Evolutionary conservation across 2,329 filamentous ascomycete genomes (phyloP).

Genomic region (Epichloe amarillans): DNA sequence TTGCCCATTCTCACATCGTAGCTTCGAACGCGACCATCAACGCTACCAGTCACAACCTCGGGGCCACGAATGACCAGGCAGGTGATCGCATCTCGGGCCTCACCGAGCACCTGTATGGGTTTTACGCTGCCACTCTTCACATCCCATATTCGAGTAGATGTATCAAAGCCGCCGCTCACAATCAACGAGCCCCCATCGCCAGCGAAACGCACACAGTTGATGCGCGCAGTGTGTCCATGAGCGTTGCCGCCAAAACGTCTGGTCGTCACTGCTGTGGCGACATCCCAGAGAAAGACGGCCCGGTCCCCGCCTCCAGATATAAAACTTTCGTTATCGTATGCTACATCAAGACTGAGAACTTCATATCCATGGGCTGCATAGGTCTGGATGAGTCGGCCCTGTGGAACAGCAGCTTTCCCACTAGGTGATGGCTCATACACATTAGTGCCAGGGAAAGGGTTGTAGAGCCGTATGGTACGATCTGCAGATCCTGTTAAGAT

Average conservation of each 20-base stretch:
- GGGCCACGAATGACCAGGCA: slow-evolving; percentile 32
- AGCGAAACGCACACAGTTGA: slow-evolving; percentile 70
- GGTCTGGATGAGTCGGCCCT: slow-evolving; percentile 63
- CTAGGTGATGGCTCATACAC: slow-evolving; percentile 16
- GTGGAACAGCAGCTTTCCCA: slow-evolving; percentile 20
- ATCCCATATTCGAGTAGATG: slow-evolving; percentile 68
- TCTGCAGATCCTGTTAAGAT: slow-evolving; percentile 79
- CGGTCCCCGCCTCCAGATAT: slow-evolving; percentile 83
- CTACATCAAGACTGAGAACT: slow-evolving; percentile 67
- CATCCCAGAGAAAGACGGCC: slow-evolving; percentile 88
- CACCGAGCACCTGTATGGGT: slow-evolving; percentile 58
- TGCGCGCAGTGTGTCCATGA: slow-evolving; percentile 53
- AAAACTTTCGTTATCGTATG: slow-evolving; percentile 69
- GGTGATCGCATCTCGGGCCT: slow-evolving; percentile 58
- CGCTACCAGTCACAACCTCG: slow-evolving; percentile 61
- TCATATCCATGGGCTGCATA: slow-evolving; percentile 89
- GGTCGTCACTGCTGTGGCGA: slow-evolving; percentile 63
- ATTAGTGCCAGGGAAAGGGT: slow-evolving; percentile 44
- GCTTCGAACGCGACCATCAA: slow-evolving; percentile 67
- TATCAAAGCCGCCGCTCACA: slow-evolving; percentile 61
- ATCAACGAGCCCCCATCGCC: slow-evolving; percentile 64
- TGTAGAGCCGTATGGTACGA: slow-evolving; percentile 75
- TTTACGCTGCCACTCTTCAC: slow-evolving; percentile 37
- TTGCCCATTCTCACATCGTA: slow-evolving; percentile 75
- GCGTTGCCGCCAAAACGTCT: slow-evolving; percentile 54